A percentile compares a stretch with the other conserved stretches of the same genome.
These are phyloP conservation scores for Erigeron philadelphicus DNA, from an alignment of 140 eudicot species.

Conservation along the genomic window DNA sequence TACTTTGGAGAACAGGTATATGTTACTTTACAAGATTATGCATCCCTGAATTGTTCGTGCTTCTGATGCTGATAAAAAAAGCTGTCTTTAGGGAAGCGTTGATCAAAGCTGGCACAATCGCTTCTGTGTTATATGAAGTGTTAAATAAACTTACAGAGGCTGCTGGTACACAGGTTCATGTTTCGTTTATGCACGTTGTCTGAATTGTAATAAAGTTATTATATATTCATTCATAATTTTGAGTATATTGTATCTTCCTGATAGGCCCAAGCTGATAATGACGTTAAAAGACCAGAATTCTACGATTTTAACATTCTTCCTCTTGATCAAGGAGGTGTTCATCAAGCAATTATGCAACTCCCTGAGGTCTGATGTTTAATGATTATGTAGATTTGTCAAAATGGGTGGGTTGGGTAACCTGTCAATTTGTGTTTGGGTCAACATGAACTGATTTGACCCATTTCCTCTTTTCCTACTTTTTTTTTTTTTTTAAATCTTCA, in stretches of 20 bases:
- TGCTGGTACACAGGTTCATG: conserved; percentile 78
- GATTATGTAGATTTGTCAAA: neutral
- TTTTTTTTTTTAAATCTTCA: neutral
- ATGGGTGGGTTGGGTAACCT: neutral
- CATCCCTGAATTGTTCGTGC: conserved; percentile 6
- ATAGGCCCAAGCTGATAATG: conserved; percentile 65
- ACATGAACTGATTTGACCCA: conserved; percentile 11
- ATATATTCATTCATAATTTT: conserved; percentile 6
- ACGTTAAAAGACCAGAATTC: conserved; percentile 49
- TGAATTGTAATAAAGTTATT: neutral
- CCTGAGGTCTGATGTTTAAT: conserved; percentile 61
- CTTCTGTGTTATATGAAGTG: conserved; percentile 75
- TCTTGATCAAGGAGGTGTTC: conserved; percentile 85
- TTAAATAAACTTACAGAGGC: conserved; percentile 52
- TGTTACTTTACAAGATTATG: neutral
- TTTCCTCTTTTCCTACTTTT: neutral
- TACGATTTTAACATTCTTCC: conserved; percentile 91
- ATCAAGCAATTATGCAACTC: conserved; percentile 93
- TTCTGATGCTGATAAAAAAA: conserved; percentile 6
- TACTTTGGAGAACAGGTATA: conserved; percentile 62
- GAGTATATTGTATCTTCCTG: conserved; percentile 9
- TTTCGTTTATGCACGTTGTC: neutral
- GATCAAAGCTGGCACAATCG: conserved; percentile 70
- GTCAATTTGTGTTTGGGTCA: neutral
- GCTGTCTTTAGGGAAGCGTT: conserved; percentile 54